Percentiles rank a stretch among this genome's conserved stretches.
Conservation (phyloP, 352 stramenopile species). For the Globisporangium cylindrosporum region DNA sequence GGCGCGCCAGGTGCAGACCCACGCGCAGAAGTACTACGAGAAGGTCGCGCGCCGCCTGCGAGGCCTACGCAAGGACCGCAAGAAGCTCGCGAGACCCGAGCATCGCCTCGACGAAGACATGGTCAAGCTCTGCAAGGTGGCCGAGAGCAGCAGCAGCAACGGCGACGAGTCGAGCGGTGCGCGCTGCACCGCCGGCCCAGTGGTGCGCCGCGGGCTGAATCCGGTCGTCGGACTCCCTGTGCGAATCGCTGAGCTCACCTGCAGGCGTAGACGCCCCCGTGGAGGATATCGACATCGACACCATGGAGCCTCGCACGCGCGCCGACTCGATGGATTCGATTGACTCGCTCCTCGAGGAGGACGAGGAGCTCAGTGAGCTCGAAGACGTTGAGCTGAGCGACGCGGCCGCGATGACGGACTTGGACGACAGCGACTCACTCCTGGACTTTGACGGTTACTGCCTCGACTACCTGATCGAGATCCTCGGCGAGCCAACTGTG, state of each 20-base stretch:
- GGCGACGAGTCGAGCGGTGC: not conserved
- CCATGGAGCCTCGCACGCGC: not conserved
- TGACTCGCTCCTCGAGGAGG: constrained; percentile 5
- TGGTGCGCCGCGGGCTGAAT: constrained; percentile 11
- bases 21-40: constrained; percentile 22
- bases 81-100: constrained; percentile 18
- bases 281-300: constrained; percentile 3
- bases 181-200: not conserved
- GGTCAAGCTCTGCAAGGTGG: constrained; percentile 22
- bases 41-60: constrained; percentile 16
- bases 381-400: constrained; percentile 11
- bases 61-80: constrained; percentile 23
- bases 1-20: constrained; percentile 19
- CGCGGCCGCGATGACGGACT: constrained; percentile 1
- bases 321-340: constrained; percentile 12
- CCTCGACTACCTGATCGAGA: constrained; percentile 18
- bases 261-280: constrained; percentile 5
- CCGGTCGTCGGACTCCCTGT: constrained; percentile 1
- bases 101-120: constrained; percentile 22
- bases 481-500: not conserved
- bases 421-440: constrained; percentile 8
- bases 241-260: constrained; percentile 3
- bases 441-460: constrained; percentile 16
- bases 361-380: not conserved
- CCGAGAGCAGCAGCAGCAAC: constrained; percentile 2